These are phyloP conservation scores for Ophiostoma ulmi DNA, from an alignment of 2,329 filamentous ascomycete species.

Conservation along the genomic window DNA sequence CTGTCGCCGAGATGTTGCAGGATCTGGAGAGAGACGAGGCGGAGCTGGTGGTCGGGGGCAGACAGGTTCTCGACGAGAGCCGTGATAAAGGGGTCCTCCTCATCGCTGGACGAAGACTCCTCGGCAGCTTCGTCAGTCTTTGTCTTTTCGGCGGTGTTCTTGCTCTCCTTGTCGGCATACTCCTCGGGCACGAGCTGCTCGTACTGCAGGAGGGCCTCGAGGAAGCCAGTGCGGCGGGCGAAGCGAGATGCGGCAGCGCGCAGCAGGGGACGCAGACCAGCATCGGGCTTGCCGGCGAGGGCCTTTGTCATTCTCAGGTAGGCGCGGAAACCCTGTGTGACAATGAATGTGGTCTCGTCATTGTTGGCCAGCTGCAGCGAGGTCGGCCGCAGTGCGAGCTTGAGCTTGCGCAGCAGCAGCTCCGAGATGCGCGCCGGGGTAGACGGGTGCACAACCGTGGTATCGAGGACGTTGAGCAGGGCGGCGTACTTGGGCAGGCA, in stretches of 20 bases:
- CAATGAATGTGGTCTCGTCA: constrained; percentile 65
- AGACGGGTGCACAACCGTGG: constrained; percentile 59
- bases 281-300: constrained; percentile 50
- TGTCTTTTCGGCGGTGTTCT: not conserved
- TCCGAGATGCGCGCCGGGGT: constrained; percentile 62
- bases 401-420: constrained; percentile 60
- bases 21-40: constrained; percentile 67
- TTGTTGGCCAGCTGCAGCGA: constrained; percentile 47
- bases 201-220: constrained; percentile 58
- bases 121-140: constrained; percentile 27
- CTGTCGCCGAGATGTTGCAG: constrained; percentile 39
- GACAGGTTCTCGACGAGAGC: constrained; percentile 69
- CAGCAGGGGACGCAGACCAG: constrained; percentile 59
- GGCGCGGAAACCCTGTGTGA: constrained; percentile 68
- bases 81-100: constrained; percentile 57
- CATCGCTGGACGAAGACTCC: constrained; percentile 35
- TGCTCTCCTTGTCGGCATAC: constrained; percentile 3
- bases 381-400: constrained; percentile 58
- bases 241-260: constrained; percentile 62
- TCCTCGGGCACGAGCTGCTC: constrained; percentile 36
- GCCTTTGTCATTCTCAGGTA: constrained; percentile 62
- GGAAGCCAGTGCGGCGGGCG: constrained; percentile 59
- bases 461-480: constrained; percentile 58
- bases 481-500: constrained; percentile 65
- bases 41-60: constrained; percentile 67